A percentile compares a stretch with the other conserved stretches of the same genome.
Evolutionary conservation across 1,284 basidiomycete genomes (phyloP).

Genomic region (Coniferiporia weirii): DNA sequence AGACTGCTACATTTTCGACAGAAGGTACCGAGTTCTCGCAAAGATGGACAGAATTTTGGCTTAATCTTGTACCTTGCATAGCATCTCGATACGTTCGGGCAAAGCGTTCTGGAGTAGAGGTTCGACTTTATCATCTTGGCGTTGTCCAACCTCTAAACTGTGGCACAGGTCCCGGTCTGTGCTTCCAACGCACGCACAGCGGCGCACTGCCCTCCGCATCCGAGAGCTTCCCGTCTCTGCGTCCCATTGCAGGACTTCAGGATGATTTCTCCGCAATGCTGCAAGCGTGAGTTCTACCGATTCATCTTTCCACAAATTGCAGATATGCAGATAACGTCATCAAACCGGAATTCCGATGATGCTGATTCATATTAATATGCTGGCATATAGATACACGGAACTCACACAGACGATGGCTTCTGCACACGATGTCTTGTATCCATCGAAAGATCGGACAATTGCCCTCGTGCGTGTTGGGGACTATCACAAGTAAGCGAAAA

Average conservation of each 20-base stretch:
- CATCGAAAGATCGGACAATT: slow-evolving; percentile 31
- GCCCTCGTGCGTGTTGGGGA: slow-evolving; percentile 33
- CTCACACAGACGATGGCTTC: slow-evolving; percentile 38
- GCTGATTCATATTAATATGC: no score
- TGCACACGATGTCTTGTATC: slow-evolving; percentile 36
- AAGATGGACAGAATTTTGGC: not conserved
- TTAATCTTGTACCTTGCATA: not conserved
- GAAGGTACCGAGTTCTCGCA: slow-evolving; percentile 7
- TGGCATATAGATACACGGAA: slow-evolving; percentile 24
- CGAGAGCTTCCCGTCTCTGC: slow-evolving; percentile 31
- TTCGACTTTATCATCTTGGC: not conserved
- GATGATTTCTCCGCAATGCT: slow-evolving; percentile 24
- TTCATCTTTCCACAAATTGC: no score
- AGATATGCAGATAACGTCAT: no score
- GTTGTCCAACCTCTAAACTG: not conserved
- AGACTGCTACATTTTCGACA: slow-evolving; percentile 36
- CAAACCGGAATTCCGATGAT: no score
- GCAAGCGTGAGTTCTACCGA: slow-evolving; percentile 18
- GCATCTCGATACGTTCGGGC: slow-evolving; percentile 21
- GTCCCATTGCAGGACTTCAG: slow-evolving; percentile 19
- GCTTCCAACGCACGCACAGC: slow-evolving; percentile 26
- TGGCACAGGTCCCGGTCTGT: slow-evolving; percentile 31
- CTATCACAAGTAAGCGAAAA: slow-evolving; percentile 29
- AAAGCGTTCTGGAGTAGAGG: slow-evolving; percentile 36
- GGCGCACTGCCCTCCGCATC: slow-evolving; percentile 27